These are phyloP conservation scores for Lasiosphaeriaceae sp. DNA, from an alignment of 495 filamentous ascomycete species.

Conservation along the genomic window DNA sequence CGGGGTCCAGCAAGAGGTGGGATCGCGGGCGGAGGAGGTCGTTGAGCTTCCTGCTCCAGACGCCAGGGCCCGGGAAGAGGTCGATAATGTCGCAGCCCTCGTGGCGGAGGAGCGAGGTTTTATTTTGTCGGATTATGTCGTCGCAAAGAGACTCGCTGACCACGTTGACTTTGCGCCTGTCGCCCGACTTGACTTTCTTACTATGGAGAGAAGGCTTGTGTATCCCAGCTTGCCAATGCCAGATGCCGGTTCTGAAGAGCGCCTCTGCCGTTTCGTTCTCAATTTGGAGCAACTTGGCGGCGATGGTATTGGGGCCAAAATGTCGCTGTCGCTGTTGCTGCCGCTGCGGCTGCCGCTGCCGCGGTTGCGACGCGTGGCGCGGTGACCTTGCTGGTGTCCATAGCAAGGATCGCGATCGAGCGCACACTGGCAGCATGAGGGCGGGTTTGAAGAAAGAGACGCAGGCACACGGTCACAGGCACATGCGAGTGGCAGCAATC, in stretches of 20 bases:
- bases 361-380: background rate
- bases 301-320: background rate
- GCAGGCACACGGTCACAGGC: too few species aligned
- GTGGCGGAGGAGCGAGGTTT: constrained; percentile 53
- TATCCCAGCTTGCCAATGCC: background rate
- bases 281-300: background rate
- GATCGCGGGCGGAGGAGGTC: constrained; percentile 67
- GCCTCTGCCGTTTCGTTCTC: background rate
- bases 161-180: constrained; percentile 43
- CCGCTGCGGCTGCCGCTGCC: too few species aligned
- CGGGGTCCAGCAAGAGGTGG: constrained; percentile 76
- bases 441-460: background rate
- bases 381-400: background rate
- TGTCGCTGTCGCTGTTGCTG: background rate
- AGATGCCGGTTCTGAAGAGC: background rate
- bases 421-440: constrained; percentile 3
- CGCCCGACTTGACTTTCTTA: constrained; percentile 1
- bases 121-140: constrained; percentile 37
- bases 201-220: background rate
- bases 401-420: background rate
- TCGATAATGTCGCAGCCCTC: constrained; percentile 77
- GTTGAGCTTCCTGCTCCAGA: constrained; percentile 74
- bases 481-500: too few species aligned
- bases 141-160: constrained; percentile 57
- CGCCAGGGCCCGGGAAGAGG: constrained; percentile 69